Conservation (phyloP, 352 stramenopile species). For the Phytophthora vignae region DNA sequence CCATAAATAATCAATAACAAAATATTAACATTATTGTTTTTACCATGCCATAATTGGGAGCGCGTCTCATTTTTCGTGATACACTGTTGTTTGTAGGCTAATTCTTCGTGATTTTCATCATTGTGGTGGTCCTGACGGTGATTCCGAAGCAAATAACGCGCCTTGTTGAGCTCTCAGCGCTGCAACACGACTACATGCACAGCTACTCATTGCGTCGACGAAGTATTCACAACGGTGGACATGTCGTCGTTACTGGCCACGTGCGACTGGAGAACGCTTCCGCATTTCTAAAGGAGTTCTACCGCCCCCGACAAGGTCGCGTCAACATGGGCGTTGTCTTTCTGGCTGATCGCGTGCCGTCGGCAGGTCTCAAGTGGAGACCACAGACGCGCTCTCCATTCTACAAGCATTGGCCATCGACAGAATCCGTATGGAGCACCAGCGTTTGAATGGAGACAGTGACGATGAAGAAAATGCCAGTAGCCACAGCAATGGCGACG, state of each 20-base stretch:
- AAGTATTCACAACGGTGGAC: slow-evolving; percentile 49
- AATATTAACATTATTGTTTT: too few relatives aligned
- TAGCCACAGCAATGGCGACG: background rate
- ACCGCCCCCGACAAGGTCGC: slow-evolving; percentile 56
- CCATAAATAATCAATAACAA: too few relatives aligned
- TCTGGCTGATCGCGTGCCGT: slow-evolving; percentile 46
- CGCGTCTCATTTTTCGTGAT: background rate
- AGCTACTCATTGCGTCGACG: slow-evolving; percentile 53
- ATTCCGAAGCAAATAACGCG: slow-evolving; percentile 64
- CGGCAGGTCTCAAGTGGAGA: slow-evolving; percentile 25
- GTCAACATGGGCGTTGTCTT: slow-evolving; percentile 76
- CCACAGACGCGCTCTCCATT: slow-evolving; percentile 58
- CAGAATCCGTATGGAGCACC: slow-evolving; percentile 44
- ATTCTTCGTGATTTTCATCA: slow-evolving; percentile 70
- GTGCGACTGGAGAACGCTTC: slow-evolving; percentile 54
- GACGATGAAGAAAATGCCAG: background rate
- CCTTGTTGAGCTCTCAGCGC: slow-evolving; percentile 57
- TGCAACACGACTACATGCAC: slow-evolving; percentile 62
- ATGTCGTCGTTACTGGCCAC: slow-evolving; percentile 60
- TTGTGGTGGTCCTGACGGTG: slow-evolving; percentile 65
- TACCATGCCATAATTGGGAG: too few relatives aligned
- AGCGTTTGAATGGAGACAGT: background rate
- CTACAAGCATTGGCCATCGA: slow-evolving; percentile 64
- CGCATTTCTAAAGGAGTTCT: slow-evolving; percentile 73
- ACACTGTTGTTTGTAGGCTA: slow-evolving; percentile 38